A percentile compares a stretch with the other conserved stretches of the same genome.
Conservation (phyloP, 2,329 filamentous ascomycete species). For the Madurella fahalii region DNA sequence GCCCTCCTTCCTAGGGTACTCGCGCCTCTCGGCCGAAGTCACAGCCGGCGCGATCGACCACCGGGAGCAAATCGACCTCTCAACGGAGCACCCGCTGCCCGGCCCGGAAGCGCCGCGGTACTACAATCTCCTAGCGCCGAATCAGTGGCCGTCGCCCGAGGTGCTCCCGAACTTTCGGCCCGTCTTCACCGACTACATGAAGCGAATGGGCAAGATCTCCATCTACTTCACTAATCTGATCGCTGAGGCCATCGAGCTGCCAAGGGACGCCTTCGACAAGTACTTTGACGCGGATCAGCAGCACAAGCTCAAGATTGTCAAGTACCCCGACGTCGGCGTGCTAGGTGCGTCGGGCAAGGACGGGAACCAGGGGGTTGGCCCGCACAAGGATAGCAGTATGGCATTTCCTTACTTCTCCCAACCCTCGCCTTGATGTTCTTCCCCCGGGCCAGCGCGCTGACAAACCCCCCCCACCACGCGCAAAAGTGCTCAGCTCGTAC, state of each 20-base stretch:
- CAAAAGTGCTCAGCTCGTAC: slow-evolving; percentile 66
- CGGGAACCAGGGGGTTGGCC: slow-evolving; percentile 56
- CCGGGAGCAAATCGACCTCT: slow-evolving; percentile 82
- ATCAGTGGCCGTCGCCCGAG: slow-evolving; percentile 69
- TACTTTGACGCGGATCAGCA: slow-evolving; percentile 75
- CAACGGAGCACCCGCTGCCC: slow-evolving; percentile 69
- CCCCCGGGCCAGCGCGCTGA: slow-evolving; percentile 31
- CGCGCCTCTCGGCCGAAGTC: slow-evolving; percentile 60
- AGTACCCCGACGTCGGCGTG: slow-evolving; percentile 71
- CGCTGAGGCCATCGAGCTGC: slow-evolving; percentile 75
- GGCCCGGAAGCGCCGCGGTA: slow-evolving; percentile 61
- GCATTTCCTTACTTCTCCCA: not conserved
- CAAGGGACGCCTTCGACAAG: slow-evolving; percentile 63
- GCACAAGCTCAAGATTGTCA: slow-evolving; percentile 87
- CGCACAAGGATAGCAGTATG: slow-evolving; percentile 71
- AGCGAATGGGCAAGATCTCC: slow-evolving; percentile 67
- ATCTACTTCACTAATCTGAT: slow-evolving; percentile 74
- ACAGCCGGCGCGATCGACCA: slow-evolving; percentile 75
- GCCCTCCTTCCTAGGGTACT: slow-evolving; percentile 67
- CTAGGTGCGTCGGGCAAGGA: slow-evolving; percentile 43
- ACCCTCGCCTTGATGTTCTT: too few relatives aligned
- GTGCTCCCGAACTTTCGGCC: slow-evolving; percentile 64
- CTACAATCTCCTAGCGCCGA: slow-evolving; percentile 70
- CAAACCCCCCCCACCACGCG: slow-evolving; percentile 40
- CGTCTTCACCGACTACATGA: slow-evolving; percentile 71